A percentile compares a stretch with the other conserved stretches of the same genome.
Conservation (phyloP, 169 alveolate genomes). For the Eimeria maxima region DNA sequence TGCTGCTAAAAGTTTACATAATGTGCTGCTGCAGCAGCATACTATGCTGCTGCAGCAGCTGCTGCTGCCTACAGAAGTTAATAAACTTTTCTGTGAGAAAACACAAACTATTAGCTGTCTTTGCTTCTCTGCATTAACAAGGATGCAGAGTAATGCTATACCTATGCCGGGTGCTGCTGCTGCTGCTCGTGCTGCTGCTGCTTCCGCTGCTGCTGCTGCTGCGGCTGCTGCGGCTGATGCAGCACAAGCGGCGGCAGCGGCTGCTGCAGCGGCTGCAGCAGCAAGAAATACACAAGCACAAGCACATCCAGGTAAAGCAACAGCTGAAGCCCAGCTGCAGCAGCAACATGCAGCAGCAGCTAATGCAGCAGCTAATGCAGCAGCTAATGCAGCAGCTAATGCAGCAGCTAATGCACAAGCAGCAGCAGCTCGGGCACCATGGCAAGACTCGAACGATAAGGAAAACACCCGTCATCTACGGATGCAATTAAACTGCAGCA, state of each 20-base stretch:
- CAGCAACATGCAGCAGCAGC: too few relatives aligned
- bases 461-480: too few relatives aligned
- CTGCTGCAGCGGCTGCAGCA: neutral
- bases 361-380: neutral
- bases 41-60: constrained; percentile 53
- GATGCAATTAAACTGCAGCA: neutral
- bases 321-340: neutral
- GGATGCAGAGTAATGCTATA: constrained; percentile 52
- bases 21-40: constrained; percentile 52
- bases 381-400: constrained; percentile 11
- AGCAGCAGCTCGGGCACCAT: neutral
- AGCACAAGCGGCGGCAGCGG: too few relatives aligned
- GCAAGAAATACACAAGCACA: neutral
- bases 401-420: constrained; percentile 14
- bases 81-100: constrained; percentile 54
- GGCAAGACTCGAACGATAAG: too few relatives aligned
- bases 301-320: neutral
- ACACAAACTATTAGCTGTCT: constrained; percentile 76
- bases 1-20: constrained; percentile 67
- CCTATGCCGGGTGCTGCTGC: neutral
- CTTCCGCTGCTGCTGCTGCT: too few relatives aligned
- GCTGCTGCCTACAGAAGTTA: constrained; percentile 75
- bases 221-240: too few relatives aligned
- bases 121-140: constrained; percentile 77
- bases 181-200: too few relatives aligned